Percentiles rank a stretch among this genome's conserved stretches.
Conservation (phyloP, 2,329 filamentous ascomycete species). For the Sporothrix euskadiensis region DNA sequence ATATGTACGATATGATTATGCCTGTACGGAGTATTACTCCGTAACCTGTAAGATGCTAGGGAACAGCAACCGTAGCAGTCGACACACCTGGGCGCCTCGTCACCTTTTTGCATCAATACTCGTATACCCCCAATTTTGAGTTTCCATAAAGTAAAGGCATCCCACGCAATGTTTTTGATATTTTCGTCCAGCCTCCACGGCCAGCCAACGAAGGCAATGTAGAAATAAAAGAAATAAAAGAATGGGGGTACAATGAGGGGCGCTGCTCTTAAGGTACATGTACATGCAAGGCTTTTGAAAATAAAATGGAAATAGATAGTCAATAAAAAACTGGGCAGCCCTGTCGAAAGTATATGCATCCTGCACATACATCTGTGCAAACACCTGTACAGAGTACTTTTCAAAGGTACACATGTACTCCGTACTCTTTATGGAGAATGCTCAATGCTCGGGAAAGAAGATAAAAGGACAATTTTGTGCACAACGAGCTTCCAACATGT, state of each 20-base stretch:
- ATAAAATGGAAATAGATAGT: not conserved
- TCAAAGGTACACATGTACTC: not conserved
- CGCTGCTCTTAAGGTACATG: not conserved
- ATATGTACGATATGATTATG: not conserved
- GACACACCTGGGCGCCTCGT: not conserved
- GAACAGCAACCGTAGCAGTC: not conserved
- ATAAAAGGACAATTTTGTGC: not conserved
- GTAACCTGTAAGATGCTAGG: too few relatives aligned
- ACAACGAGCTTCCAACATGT: not conserved
- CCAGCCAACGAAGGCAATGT: not conserved
- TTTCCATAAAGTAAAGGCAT: conserved; percentile 19
- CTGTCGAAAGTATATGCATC: not conserved
- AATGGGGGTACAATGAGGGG: not conserved
- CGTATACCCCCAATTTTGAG: conserved; percentile 8
- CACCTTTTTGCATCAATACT: not conserved
- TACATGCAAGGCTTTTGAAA: not conserved
- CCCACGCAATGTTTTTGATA: not conserved
- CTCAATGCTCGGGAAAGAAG: not conserved
- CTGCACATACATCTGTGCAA: not conserved
- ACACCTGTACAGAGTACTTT: not conserved
- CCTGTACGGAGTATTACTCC: not conserved
- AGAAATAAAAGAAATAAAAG: not conserved
- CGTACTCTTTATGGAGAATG: not conserved
- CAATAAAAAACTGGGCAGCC: not conserved
- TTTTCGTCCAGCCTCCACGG: not conserved